Percentiles rank a stretch among this genome's conserved stretches.
These are phyloP conservation scores for Elsinoe batatas DNA, from an alignment of 2,329 filamentous ascomycete genomes.

Conservation along the genomic window DNA sequence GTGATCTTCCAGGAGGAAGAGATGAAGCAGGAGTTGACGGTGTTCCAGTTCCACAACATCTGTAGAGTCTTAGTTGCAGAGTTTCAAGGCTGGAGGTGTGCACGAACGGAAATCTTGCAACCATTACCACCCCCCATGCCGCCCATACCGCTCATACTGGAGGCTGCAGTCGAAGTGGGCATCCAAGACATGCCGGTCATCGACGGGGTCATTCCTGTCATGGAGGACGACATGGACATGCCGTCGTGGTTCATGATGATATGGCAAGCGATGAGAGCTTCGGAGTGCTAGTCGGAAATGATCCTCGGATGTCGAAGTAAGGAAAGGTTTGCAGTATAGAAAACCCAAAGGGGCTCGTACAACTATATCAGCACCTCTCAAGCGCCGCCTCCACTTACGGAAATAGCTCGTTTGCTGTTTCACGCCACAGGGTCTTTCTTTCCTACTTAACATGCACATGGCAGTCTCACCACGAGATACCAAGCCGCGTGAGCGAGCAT, in stretches of 20 bases:
- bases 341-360: no score
- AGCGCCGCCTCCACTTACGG: not conserved
- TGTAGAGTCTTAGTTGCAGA: slow-evolving; percentile 25
- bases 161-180: not conserved
- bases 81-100: not conserved
- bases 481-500: not conserved
- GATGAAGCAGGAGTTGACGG: slow-evolving; percentile 63
- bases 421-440: not conserved
- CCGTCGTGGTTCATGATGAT: not conserved
- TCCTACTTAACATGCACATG: not conserved
- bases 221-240: slow-evolving; percentile 16
- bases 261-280: no score
- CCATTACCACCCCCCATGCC: slow-evolving; percentile 17
- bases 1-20: slow-evolving; percentile 59
- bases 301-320: no score
- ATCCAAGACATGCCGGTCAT: slow-evolving; percentile 13
- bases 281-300: no score
- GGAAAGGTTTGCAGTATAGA: no score
- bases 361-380: no score
- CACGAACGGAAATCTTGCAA: slow-evolving; percentile 33
- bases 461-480: not conserved
- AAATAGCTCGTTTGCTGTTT: not conserved
- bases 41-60: slow-evolving; percentile 78
- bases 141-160: slow-evolving; percentile 16
- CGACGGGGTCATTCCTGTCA: slow-evolving; percentile 12